phyloP scores from a whole-genome alignment of 495 filamentous ascomycete species.

The Amorphotheca resinae region DNA sequence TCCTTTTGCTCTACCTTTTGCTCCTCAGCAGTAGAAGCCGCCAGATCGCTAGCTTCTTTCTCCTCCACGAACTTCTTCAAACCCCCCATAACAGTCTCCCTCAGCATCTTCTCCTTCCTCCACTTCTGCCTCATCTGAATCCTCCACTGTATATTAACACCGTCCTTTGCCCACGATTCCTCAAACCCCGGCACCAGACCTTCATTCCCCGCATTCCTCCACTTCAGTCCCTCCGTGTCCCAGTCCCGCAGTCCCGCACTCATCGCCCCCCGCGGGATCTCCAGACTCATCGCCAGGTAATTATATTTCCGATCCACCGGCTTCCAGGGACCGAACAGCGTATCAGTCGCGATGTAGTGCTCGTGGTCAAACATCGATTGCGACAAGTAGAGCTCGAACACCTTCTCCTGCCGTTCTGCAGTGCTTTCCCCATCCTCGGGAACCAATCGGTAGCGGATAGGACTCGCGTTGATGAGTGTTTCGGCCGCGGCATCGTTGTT shows the following conservation, averaged over 20 bases:
- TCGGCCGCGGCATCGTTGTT: slow-evolving; percentile 7
- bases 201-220: slow-evolving; percentile 1
- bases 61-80: background rate
- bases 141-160: background rate
- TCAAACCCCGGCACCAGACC: background rate
- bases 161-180: slow-evolving; percentile 10
- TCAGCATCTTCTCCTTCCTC: background rate
- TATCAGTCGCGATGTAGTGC: slow-evolving; percentile 20
- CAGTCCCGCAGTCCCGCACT: slow-evolving; percentile 32
- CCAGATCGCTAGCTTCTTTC: background rate
- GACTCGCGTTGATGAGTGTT: slow-evolving; percentile 7
- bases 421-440: background rate
- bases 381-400: slow-evolving; percentile 27
- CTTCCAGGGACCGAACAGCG: slow-evolving; percentile 32
- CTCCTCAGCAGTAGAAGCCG: no score
- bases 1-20: no score
- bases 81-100: background rate
- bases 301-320: slow-evolving; percentile 13
- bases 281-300: slow-evolving; percentile 24
- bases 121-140: background rate
- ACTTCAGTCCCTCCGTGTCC: slow-evolving; percentile 30
- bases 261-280: slow-evolving; percentile 26
- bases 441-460: slow-evolving; percentile 31
- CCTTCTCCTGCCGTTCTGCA: slow-evolving; percentile 13
- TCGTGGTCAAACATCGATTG: slow-evolving; percentile 26